Evolutionary conservation across 1,284 basidiomycete genomes (phyloP), one percentile per base, ranked within the genome.

Genomic region (Marasmius tenuissimus): DNA sequence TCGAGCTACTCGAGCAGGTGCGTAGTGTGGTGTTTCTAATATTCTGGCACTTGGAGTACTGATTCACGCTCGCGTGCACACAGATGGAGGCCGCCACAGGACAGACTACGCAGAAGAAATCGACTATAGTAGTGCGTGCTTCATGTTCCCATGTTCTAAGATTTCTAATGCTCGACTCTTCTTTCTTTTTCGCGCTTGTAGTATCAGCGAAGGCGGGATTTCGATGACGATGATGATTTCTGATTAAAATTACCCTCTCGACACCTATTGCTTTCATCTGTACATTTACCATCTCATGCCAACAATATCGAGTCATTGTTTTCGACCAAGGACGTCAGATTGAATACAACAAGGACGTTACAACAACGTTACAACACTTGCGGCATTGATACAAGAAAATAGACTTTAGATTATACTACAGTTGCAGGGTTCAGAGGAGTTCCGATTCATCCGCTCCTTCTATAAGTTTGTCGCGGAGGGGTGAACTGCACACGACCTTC

Each of bases 1-100:
- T 98, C 70, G 91, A 89, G 40, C 78, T 99, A 18, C 82, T 99
- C 59, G 94, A 98, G 72, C 96, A 98, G 85, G 96, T 96, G 66
- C 67, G 78, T 65, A 37, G 35, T 38, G 52, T 18, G 7, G 55
- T 50, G 8, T 55, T 47, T 40, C 16, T 47, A n/a, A 58, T 16
- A 1, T 60, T 18, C 10, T 14, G 35, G 20, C 38, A 10, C 35
- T n/a, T 18, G 14, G 39, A 48, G 14, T 58, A 18, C 56, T 22
- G 57, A 56, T 58, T 59, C 11, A 50, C 58, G 12, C 38, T 57
- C 2, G 27, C 27, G 27, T 27, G 27, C 42, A 48, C 39, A 39
- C 67, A 92, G 89, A 85, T 89, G 74, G 91, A 91, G 65, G 84
- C 85, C 47, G 85, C 82, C 1, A 80, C 85, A 63, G 83, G 81